A percentile compares a stretch with the other conserved stretches of the same genome.
phyloP scores from a whole-genome alignment of 2,329 filamentous ascomycete species.

The Xylariaceae sp. region DNA sequence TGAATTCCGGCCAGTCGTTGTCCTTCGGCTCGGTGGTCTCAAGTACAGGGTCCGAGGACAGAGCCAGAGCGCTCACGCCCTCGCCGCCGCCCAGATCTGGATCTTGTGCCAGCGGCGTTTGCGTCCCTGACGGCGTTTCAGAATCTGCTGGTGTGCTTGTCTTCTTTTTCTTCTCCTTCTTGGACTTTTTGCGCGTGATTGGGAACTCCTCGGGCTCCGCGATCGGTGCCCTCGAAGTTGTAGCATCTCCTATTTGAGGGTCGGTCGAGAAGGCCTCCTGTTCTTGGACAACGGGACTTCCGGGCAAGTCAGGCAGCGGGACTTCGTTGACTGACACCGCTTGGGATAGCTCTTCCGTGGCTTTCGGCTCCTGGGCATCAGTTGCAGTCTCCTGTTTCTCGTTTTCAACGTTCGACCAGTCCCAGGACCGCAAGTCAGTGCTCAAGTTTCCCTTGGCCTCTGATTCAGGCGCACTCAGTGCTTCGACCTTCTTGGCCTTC shows the following conservation, averaged over 20 bases:
- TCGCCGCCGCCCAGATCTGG: constrained; percentile 1
- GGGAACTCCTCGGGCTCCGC: constrained; percentile 10
- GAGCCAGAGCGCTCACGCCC: constrained; percentile 1
- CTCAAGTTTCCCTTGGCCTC: constrained; percentile 2
- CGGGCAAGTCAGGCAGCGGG: too few species aligned
- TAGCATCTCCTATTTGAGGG: background rate
- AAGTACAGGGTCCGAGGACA: constrained; percentile 4
- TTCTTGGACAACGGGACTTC: too few species aligned
- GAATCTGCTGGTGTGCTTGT: constrained; percentile 17
- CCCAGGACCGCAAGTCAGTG: constrained; percentile 9
- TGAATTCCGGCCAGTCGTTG: constrained; percentile 15
- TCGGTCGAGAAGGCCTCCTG: too few species aligned
- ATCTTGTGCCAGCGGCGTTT: constrained; percentile 10
- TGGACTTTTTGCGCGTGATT: constrained; percentile 23
- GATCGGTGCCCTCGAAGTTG: constrained; percentile 5
- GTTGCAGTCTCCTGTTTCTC: constrained; percentile 8
- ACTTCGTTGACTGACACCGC: too few species aligned
- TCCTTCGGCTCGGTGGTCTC: constrained; percentile 8
- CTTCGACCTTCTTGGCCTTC: constrained; percentile 8
- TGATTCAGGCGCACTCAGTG: constrained; percentile 3
- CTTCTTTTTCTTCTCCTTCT: constrained; percentile 32
- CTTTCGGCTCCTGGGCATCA: too few species aligned
- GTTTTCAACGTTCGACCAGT: constrained; percentile 12
- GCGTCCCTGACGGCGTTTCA: constrained; percentile 10
- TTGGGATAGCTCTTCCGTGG: too few species aligned